Evolutionary conservation across 1,139 yeast species (phyloP), one percentile per base, ranked within the genome.

Genomic region (Entelexis sorbosivorans): DNA sequence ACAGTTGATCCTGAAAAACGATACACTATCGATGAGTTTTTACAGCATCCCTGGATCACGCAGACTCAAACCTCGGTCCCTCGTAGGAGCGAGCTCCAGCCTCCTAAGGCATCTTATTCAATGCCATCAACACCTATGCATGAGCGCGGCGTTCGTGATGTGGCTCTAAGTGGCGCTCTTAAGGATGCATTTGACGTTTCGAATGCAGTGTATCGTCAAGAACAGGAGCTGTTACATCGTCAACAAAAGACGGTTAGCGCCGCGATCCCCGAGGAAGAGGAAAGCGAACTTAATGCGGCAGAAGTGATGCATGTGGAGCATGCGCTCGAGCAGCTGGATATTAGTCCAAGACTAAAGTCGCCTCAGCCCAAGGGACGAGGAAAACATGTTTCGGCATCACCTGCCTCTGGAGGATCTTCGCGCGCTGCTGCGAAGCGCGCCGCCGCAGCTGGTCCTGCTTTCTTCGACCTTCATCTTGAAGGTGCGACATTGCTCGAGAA

Each of bases 101-200:
- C 82, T 20, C 97, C 95, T 8, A 87, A 87, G 65, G 72, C 76
- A 79, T 75, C 61, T 5, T 40, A 33, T 14, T 44, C 53, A 7
- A 29, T 52, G 32, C 52, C 59, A 10, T 44, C 54, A 7, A 50
- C 54, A 10, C 55, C 56, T 16, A 34, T 52, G 52, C 48, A 50
- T 19, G 58, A 56, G 36, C 54, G 53, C n/a, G 49, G 44, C 10
- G 49, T 47, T 17, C 59, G 61, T 26, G 60, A 57, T 22, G 53
- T 52, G 8, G 57, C 59, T 13, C 45, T 51, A 16, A 58, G 53
- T 0, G 86, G 82, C 51, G 95, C 95, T 0, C 76, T 91, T 72
- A 82, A 88, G 61, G 98, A 91, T 62, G 96, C 95, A 10, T 89
- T 89, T 68, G 98, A 91, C 64, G 84, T 91, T 16, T 82, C 95